These are phyloP conservation scores for Penicillium glabrum DNA, from an alignment of 2,329 filamentous ascomycete genomes.

Conservation along the genomic window DNA sequence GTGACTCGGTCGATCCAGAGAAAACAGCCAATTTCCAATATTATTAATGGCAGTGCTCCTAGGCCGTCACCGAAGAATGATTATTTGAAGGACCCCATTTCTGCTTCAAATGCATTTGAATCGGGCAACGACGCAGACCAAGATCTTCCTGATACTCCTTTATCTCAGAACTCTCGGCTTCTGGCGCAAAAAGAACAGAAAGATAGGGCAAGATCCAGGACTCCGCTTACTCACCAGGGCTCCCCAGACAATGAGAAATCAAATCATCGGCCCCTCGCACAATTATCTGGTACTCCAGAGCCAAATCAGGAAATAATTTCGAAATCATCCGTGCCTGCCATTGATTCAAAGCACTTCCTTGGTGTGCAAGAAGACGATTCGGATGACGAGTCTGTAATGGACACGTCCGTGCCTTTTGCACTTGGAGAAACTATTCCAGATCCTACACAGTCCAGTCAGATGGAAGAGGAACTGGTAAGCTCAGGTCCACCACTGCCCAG, in stretches of 20 bases:
- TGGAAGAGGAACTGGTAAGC: slow-evolving; percentile 21
- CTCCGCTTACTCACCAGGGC: not conserved
- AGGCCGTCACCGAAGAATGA: not conserved
- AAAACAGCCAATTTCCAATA: not conserved
- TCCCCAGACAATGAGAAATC: not conserved
- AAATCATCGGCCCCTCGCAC: not conserved
- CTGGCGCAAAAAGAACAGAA: not conserved
- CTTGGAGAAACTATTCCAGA: slow-evolving; percentile 26
- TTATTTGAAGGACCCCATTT: not conserved
- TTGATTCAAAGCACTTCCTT: no score
- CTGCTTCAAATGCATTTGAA: not conserved
- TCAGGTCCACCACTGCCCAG: slow-evolving; percentile 22
- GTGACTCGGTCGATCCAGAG: not conserved
- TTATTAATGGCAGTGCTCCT: not conserved
- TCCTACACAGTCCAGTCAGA: slow-evolving; percentile 21
- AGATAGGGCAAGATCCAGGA: not conserved
- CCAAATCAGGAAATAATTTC: not conserved
- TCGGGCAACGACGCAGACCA: not conserved
- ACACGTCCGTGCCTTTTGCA: slow-evolving; percentile 33
- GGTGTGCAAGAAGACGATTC: slow-evolving; percentile 6
- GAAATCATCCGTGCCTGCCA: not conserved
- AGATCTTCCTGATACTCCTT: not conserved
- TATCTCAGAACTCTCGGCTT: not conserved
- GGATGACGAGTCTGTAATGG: slow-evolving; percentile 37
- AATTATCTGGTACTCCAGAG: not conserved